Base-by-base conservation (phyloP, 1,139 yeast species). In the Saccharomyces hybrid region DNA sequence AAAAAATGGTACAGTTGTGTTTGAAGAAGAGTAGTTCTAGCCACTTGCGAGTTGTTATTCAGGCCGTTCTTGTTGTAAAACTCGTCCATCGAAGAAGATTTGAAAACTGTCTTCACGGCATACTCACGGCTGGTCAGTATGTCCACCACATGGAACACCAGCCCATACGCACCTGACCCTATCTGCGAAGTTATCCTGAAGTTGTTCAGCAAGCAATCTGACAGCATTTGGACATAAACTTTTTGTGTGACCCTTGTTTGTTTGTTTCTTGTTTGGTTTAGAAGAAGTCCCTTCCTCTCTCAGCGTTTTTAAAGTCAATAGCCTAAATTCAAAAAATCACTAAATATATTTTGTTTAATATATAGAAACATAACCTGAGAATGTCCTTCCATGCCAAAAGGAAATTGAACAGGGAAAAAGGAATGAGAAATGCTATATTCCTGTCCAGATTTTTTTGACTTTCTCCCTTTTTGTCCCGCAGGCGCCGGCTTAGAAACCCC, bases 111-210 rank as follows among this genome's bases (percentile, higher is more conserved):
- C 70, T 90, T 90, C 58, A 91, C 82, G 2, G 96, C 96, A 63
- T 76, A 83, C 29, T 74, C 70, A 52, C 74, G 68, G 31, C 79
- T 77, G 0, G 84, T 77, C 50, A 61, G 63, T 14, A 76, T 60
- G 66, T 88, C 85, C 60, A 76, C 73, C 6, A 89, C 91, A 16
- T 81, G 76, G 71, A 86, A 89, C 13, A 90, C 95, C 31, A 87
- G 76, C 2, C 96, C 96, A 66, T 86, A 89, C 25, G 96, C 90
- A 44, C 97, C 96, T 0, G 95, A 81, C 14, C 97, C 96, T n/a
- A 88, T 77, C 46, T 58, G 63, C 8, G 56, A 47, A 4, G 61
- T 55, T 20, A 68, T 57, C 49, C 58, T 60, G 52, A 59, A 66
- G 48, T 68, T 65, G 52, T 68, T 68, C 20, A 68, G 61, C 53